These are phyloP conservation scores for Pythium angustatum DNA, from an alignment of 352 stramenopile genomes.

Conservation along the genomic window DNA sequence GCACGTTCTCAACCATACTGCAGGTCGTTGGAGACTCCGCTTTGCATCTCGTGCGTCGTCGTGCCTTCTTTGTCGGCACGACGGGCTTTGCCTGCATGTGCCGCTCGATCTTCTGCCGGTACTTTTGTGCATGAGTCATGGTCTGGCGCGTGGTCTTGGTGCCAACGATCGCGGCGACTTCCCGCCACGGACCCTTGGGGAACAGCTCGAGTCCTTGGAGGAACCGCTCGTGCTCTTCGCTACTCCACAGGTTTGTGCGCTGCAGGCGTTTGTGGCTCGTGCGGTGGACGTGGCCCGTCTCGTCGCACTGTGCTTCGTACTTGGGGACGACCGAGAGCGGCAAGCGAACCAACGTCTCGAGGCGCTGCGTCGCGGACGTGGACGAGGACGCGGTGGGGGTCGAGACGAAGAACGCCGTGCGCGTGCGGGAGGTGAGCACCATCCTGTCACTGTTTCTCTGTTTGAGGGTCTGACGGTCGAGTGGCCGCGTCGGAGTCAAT, in stretches of 20 bases:
- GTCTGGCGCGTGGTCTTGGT: slow-evolving; percentile 93
- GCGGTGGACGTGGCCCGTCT: background rate
- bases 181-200: slow-evolving; percentile 62
- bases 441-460: background rate
- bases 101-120: slow-evolving; percentile 76
- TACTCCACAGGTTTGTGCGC: slow-evolving; percentile 16
- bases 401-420: slow-evolving; percentile 6
- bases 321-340: slow-evolving; percentile 5
- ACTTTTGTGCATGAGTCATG: slow-evolving; percentile 85
- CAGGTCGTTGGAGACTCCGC: background rate
- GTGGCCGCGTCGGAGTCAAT: background rate
- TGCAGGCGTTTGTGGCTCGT: background rate
- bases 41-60: background rate
- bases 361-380: background rate
- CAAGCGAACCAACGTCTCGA: slow-evolving; percentile 14
- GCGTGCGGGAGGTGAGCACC: slow-evolving; percentile 4
- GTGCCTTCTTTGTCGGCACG: background rate
- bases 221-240: slow-evolving; percentile 57
- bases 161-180: slow-evolving; percentile 61
- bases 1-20: too few species aligned
- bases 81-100: slow-evolving; percentile 12
- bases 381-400: background rate
- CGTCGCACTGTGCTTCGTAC: background rate
- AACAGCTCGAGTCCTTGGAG: slow-evolving; percentile 61
- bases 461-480: too few species aligned